A percentile compares a stretch with the other conserved stretches of the same genome.
phyloP scores from a whole-genome alignment of 139 green algal species.

The Chlorella sp. region DNA sequence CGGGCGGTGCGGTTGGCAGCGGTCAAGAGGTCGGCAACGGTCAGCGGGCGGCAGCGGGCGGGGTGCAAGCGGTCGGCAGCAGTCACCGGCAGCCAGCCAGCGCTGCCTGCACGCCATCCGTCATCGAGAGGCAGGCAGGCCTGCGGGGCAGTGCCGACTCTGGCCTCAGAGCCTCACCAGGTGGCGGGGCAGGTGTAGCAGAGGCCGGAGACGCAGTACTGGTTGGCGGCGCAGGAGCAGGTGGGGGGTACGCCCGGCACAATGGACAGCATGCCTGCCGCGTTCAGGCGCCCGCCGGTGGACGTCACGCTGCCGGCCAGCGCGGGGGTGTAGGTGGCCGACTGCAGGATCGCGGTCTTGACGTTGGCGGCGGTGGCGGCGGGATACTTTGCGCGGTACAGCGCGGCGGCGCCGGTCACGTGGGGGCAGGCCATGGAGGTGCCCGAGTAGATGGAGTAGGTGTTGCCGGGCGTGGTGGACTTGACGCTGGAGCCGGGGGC shows the following conservation, averaged over 20 bases:
- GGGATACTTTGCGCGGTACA: neutral
- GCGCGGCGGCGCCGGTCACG: neutral
- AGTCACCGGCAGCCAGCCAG: no score
- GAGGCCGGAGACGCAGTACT: no score
- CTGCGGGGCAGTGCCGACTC: no score
- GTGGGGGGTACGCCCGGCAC: neutral
- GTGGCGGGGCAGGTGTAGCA: no score
- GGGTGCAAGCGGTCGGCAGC: no score
- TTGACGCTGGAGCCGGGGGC: neutral
- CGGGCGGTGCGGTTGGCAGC: no score
- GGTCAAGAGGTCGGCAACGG: no score
- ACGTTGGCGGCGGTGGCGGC: neutral
- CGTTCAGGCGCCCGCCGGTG: slow-evolving; percentile 1
- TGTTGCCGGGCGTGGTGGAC: neutral
- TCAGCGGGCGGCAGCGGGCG: no score
- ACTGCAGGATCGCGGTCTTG: neutral
- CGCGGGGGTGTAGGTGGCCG: neutral
- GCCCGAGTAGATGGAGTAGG: neutral
- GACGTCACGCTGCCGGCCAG: neutral
- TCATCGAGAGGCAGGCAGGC: no score
- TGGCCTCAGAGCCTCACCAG: no score
- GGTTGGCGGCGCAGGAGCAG: no score
- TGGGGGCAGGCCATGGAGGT: neutral
- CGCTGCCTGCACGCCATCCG: no score
- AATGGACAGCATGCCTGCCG: neutral